Conservation (phyloP, 192 early-diverging fungal species). For the Umbelopsis sp. region DNA sequence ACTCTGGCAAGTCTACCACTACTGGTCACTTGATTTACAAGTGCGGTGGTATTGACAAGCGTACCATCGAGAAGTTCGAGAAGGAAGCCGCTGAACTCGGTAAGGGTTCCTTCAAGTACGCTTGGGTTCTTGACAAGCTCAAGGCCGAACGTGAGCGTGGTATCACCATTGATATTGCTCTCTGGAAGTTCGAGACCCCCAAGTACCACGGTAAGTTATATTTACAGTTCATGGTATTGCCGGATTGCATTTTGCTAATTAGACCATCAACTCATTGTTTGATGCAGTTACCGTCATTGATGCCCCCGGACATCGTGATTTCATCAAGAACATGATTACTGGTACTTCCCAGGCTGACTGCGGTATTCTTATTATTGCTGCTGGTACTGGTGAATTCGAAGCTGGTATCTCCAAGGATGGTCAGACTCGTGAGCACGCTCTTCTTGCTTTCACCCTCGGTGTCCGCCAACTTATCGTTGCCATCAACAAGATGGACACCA, state of each 20-base stretch:
- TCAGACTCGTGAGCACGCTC: slow-evolving; percentile 99
- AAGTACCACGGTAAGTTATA: slow-evolving; percentile 68
- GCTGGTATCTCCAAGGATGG: slow-evolving; percentile 99
- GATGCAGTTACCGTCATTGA: slow-evolving; percentile 91
- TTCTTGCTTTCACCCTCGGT: slow-evolving; percentile 97
- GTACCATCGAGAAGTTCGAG: slow-evolving; percentile 99
- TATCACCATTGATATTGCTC: slow-evolving; percentile 98
- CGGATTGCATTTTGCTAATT: background rate
- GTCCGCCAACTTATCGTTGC: slow-evolving; percentile 98
- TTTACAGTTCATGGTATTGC: background rate
- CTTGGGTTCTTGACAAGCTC: slow-evolving; percentile 97
- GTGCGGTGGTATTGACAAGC: slow-evolving; percentile 99
- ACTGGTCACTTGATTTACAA: slow-evolving; percentile 99
- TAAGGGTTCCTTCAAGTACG: slow-evolving; percentile 99
- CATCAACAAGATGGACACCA: slow-evolving; percentile 99
- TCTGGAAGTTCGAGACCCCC: slow-evolving; percentile 95
- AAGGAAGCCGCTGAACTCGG: slow-evolving; percentile 98
- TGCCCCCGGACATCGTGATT: slow-evolving; percentile 99
- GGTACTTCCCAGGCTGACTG: slow-evolving; percentile 98
- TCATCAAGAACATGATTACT: slow-evolving; percentile 99
- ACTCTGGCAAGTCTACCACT: slow-evolving; percentile 99
- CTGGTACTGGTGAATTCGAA: slow-evolving; percentile 78
- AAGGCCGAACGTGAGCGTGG: slow-evolving; percentile 99
- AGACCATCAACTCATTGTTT: background rate
- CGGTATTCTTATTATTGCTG: slow-evolving; percentile 94